A percentile compares a stretch with the other conserved stretches of the same genome.
Evolutionary conservation across 306 rosid genomes (phyloP).

Genomic region (Ormosia emarginata): DNA sequence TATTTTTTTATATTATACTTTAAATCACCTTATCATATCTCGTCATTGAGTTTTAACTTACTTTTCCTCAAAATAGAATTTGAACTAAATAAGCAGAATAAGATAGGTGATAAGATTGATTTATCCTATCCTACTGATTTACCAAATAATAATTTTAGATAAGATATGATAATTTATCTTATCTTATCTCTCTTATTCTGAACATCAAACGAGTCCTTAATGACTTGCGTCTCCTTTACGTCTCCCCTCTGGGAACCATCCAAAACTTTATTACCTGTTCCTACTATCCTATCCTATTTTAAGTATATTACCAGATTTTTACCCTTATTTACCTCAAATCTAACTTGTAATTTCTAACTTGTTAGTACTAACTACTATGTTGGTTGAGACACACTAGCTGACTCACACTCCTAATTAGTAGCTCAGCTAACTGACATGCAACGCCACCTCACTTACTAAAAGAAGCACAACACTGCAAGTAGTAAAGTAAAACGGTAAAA

Average conservation of each 20-base stretch:
- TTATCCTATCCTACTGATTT: too few relatives aligned
- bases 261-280: not conserved
- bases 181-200: too few relatives aligned
- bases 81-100: too few relatives aligned
- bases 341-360: not conserved
- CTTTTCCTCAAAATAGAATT: too few relatives aligned
- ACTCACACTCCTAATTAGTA: not conserved
- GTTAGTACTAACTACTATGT: not conserved
- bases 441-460: not conserved
- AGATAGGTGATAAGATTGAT: too few relatives aligned
- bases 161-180: too few relatives aligned
- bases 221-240: constrained; percentile 31
- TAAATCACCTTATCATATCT: too few relatives aligned
- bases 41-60: too few relatives aligned
- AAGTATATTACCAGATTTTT: not conserved
- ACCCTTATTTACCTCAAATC: not conserved
- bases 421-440: not conserved
- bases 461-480: not conserved
- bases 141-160: too few relatives aligned
- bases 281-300: not conserved
- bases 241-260: constrained; percentile 10
- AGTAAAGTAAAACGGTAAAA: not conserved
- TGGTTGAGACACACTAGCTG: not conserved
- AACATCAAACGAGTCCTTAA: too few relatives aligned
- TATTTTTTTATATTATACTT: too few relatives aligned